Evolutionary conservation across 345 rosid genomes (phyloP).

Genomic region (Lumnitzera littorea): DNA sequence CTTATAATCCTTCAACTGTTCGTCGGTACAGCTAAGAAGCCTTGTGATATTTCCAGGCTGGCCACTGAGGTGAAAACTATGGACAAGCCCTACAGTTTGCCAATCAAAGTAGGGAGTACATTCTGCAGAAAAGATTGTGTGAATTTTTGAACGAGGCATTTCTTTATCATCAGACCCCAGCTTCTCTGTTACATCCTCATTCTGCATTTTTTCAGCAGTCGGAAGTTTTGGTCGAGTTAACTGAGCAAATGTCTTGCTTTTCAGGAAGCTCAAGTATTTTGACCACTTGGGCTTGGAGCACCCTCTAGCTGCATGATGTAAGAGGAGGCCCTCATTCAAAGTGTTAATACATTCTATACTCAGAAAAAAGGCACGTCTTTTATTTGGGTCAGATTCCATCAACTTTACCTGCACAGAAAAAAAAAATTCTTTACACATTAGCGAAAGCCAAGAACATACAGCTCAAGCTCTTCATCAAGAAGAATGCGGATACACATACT

Average conservation of each 20-base stretch:
- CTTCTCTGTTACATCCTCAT: slow-evolving; percentile 19
- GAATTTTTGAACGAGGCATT: slow-evolving; percentile 65
- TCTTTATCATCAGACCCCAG: slow-evolving; percentile 31
- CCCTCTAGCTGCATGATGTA: slow-evolving; percentile 66
- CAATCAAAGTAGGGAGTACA: slow-evolving; percentile 92
- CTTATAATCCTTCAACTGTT: slow-evolving; percentile 60
- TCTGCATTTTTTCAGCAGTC: slow-evolving; percentile 25
- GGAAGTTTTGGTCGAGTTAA: slow-evolving; percentile 64
- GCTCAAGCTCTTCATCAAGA: neutral
- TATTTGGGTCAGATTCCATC: slow-evolving; percentile 61
- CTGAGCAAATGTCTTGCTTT: slow-evolving; percentile 85
- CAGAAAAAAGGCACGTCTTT: slow-evolving; percentile 49
- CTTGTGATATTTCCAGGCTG: slow-evolving; percentile 94
- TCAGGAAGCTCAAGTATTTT: slow-evolving; percentile 83
- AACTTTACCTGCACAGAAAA: slow-evolving; percentile 41
- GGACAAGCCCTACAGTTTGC: slow-evolving; percentile 96
- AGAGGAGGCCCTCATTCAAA: slow-evolving; percentile 79
- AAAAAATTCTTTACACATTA: neutral
- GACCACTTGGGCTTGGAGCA: slow-evolving; percentile 85
- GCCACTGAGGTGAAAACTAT: slow-evolving; percentile 83
- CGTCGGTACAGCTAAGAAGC: slow-evolving; percentile 94
- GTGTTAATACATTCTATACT: slow-evolving; percentile 84
- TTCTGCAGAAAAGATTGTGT: slow-evolving; percentile 90
- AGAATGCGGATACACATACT: no score
- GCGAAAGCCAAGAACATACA: neutral